Conservation (phyloP, 148 eudicot genomes). For the Limonium bicolor region DNA sequence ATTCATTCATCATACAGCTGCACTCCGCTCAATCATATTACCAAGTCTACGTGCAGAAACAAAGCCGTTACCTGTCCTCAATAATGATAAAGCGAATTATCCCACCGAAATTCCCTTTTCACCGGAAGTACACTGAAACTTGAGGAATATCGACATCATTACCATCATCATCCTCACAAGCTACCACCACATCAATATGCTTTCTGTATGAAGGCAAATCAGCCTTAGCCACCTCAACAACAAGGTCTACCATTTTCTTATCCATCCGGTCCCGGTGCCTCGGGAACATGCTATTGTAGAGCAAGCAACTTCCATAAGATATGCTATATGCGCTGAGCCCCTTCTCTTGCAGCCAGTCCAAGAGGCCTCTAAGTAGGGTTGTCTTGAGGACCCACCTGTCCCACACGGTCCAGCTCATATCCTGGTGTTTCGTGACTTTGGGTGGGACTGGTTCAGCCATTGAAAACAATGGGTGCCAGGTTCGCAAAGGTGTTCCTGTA, state of each 20-base stretch:
- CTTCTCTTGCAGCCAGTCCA: conserved; percentile 49
- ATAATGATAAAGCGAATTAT: too few relatives aligned
- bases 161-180: conserved; percentile 45
- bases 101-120: too few relatives aligned
- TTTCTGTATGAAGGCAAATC: conserved; percentile 30
- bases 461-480: conserved; percentile 44
- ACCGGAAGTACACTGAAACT: conserved; percentile 35
- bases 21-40: too few relatives aligned
- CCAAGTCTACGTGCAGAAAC: too few relatives aligned
- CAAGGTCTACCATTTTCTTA: conserved; percentile 39
- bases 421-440: conserved; percentile 45
- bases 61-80: too few relatives aligned
- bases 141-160: conserved; percentile 49
- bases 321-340: conserved; percentile 57
- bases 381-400: conserved; percentile 36
- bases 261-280: conserved; percentile 39
- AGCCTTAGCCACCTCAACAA: conserved; percentile 31
- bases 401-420: conserved; percentile 59
- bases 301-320: conserved; percentile 56
- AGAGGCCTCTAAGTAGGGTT: conserved; percentile 38
- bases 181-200: conserved; percentile 40
- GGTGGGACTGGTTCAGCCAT: conserved; percentile 53
- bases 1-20: too few relatives aligned
- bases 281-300: conserved; percentile 47
- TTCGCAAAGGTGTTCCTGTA: conserved; percentile 58